These are phyloP conservation scores for Eucalyptus decipiens DNA, from an alignment of 345 rosid species.

Conservation along the genomic window DNA sequence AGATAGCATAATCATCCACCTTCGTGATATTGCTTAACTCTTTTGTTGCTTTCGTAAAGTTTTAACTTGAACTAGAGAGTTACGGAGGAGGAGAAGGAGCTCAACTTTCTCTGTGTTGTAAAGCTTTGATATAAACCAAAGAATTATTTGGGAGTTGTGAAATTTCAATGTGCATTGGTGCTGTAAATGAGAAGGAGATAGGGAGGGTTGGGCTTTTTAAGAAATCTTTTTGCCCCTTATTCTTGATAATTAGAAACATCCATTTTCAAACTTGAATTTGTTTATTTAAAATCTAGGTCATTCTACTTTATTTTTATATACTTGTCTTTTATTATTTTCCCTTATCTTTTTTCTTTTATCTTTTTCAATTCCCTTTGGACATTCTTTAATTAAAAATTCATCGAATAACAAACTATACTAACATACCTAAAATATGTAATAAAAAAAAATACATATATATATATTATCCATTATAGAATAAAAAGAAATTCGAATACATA, in stretches of 20 bases:
- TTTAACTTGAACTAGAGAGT: not conserved
- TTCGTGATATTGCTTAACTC: not conserved
- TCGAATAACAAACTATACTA: not conserved
- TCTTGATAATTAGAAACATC: no score
- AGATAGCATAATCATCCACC: not conserved
- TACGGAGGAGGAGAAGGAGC: rapidly evolving
- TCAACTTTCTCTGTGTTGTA: not conserved
- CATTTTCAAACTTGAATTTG: not conserved
- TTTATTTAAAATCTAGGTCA: not conserved
- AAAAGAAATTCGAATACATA: not conserved
- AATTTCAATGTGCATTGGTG: not conserved
- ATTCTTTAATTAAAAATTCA: no score
- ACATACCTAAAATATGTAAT: not conserved
- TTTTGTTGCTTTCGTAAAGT: not conserved
- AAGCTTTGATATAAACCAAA: no score
- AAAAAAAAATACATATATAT: no score
- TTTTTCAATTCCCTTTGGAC: not conserved
- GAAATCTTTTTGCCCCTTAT: no score
- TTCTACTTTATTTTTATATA: no score
- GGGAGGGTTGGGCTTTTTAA: not conserved
- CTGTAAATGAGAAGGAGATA: not conserved
- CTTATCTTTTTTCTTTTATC: not conserved
- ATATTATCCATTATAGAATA: not conserved
- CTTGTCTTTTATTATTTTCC: not conserved
- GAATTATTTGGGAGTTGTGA: not conserved